A percentile compares a stretch with the other conserved stretches of the same genome.
Conservation (phyloP, 2,329 filamentous ascomycete genomes). For the Zymoseptoria passerinii region DNA sequence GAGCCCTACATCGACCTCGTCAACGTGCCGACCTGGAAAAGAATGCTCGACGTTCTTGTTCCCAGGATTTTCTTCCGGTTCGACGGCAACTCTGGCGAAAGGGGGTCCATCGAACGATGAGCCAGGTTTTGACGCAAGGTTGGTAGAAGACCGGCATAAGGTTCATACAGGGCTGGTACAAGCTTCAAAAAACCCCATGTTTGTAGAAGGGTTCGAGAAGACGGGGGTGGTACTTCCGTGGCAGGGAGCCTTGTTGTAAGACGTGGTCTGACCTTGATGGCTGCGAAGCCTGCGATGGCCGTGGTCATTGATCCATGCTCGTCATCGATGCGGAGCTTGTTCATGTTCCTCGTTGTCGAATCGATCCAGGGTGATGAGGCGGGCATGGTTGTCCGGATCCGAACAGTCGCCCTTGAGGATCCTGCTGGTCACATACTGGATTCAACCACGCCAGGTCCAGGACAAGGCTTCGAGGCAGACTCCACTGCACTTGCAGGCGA, state of each 20-base stretch:
- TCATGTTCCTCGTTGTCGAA: background rate
- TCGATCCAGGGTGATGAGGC: too few species aligned
- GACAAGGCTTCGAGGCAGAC: background rate
- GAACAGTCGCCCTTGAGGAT: background rate
- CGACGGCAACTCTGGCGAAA: background rate
- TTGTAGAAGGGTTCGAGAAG: background rate
- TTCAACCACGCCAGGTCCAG: background rate
- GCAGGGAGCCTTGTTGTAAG: background rate
- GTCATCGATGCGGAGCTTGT: background rate
- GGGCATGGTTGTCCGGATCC: background rate
- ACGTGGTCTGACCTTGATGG: background rate
- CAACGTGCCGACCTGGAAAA: background rate
- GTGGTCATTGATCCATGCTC: background rate
- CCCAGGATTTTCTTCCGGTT: background rate
- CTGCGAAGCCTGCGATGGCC: background rate
- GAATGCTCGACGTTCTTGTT: background rate
- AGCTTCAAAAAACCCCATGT: background rate
- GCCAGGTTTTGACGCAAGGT: background rate
- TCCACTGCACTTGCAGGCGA: background rate
- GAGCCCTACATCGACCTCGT: background rate
- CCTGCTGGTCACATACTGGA: background rate
- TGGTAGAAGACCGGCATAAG: too few species aligned
- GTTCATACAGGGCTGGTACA: background rate
- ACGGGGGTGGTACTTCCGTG: background rate
- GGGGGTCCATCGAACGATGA: background rate